Base-by-base conservation (phyloP, 164 flowering plant genomes). In the Kalanchoe fedtschenkoi region DNA sequence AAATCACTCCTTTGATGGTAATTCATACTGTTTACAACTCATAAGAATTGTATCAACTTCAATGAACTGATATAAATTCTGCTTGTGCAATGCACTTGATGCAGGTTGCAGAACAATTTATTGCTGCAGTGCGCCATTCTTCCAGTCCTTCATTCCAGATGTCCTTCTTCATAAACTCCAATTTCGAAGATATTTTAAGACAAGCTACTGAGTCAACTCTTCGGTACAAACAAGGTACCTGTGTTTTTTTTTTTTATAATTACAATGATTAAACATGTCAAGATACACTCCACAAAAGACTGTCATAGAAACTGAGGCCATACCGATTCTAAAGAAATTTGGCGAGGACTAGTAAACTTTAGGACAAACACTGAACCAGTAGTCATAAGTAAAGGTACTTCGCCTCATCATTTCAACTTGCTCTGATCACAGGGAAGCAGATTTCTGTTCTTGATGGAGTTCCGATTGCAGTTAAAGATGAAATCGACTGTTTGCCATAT, bases 401-500 rank as follows among this genome's bases (percentile, higher is more conserved):
- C 21, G 39, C 22, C 34, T 53, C n/a, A 24, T 51, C 37, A 32
- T 38, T 33, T 51, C 13, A 58, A 58, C 39, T 34, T 68, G 14
- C n/a, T 65, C 61, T 60, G 47, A 34, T 22, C 61, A 9, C 75
- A 89, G 98, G 96, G 17, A 65, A 80, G 64, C 87, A 82, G 57
- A 77, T 92, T 58, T 92, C 98, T 6, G 72, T 77, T 62, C 80
- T 92, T 5, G 98, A 92, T 80, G 96, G 96, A 66, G 83, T 88
- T 17, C 91, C 82, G 39, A 69, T 92, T 65, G 96, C 98, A 30
- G 64, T 89, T 59, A 92, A 92, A 74, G 98, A 92, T 73, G 98
- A 92, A 76, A 92, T 92, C 60, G 96, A 92, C 72, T 89, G 96
- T 61, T 61, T 62, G 56, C 96, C 98, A 9, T 92, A 92, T 77